Base-by-base conservation (phyloP, 805 yeast species). In the Zygosaccharomyces lentus region DNA sequence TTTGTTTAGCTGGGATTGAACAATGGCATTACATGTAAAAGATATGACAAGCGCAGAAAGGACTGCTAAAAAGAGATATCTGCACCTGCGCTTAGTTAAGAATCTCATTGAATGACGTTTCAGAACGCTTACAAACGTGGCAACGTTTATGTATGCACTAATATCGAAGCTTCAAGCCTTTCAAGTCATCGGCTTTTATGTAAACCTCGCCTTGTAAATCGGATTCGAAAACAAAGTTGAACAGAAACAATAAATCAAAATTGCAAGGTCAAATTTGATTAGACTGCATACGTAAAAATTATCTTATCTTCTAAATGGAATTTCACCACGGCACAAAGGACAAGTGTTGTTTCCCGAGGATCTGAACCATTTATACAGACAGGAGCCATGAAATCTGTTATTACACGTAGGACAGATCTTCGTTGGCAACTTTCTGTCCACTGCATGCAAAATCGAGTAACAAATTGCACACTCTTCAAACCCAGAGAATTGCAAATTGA, bases 401-500 rank as follows among this genome's bases (percentile, higher is more conserved):
- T 80, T 80, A 74, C 99, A 93, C 0, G 96, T 89, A 12, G 84
- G 73, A 68, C 99, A 93, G 2, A 76, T 76, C 67, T 88, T 90
- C 41, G 88, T 80, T 6, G 99, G 99, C 47, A 93, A 74, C 6
- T 96, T 84, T 57, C 86, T 87, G 59, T 89, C 96, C 51, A 85
- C 89, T 10, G 75, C 75, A 61, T 90, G 96, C 52, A 93, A 69
- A 46, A 91, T 84, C 12, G 96, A 85, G 65, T 93, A 93, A 65
- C 99, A 93, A 55, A 93, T 89, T 2, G 98, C 96, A 75, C 99
- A 93, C 49, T 91, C 98, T 58, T 88, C 96, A 53, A 87, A 89
- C 0, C 96, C 96, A 7, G 90, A 85, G 64, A 95, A 90, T 61
- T 90, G 95, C 56, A 86, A 73, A 45, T 80, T 77, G 43, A 88